Percentiles rank a stretch among this genome's conserved stretches.
phyloP scores from a whole-genome alignment of 2,329 filamentous ascomycete species.

The Diaporthe sp. region DNA sequence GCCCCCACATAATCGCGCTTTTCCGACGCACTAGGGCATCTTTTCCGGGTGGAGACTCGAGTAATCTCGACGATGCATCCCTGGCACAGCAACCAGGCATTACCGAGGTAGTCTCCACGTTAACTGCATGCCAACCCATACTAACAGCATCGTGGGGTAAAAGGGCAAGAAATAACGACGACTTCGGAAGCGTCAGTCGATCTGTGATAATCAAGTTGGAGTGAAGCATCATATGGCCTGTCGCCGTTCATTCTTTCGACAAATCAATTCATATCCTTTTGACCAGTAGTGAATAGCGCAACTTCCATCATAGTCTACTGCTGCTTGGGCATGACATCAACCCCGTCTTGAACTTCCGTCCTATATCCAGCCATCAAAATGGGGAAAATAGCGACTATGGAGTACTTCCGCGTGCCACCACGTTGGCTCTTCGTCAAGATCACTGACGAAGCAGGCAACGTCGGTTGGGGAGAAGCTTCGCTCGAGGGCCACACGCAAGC shows the following conservation, averaged over 20 bases:
- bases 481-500: conserved; percentile 76
- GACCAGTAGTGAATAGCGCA: background rate
- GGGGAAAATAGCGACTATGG: conserved; percentile 72
- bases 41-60: conserved; percentile 24
- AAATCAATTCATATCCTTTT: background rate
- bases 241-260: background rate
- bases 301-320: background rate
- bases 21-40: conserved; percentile 3
- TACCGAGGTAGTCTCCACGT: conserved; percentile 27
- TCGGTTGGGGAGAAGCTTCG: conserved; percentile 76
- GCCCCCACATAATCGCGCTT: background rate
- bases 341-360: background rate
- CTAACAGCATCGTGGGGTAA: conserved; percentile 18
- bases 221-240: background rate
- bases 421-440: conserved; percentile 79
- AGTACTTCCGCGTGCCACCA: conserved; percentile 76
- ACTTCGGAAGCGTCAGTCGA: background rate
- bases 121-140: conserved; percentile 20
- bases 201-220: background rate
- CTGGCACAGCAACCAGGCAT: background rate
- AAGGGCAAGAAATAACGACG: background rate
- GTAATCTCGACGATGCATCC: background rate
- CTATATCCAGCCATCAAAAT: conserved; percentile 53
- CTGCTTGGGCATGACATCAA: background rate
- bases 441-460: conserved; percentile 68